Base-by-base conservation (phyloP, 768 basidiomycete genomes). In the Hericium coralloides region DNA sequence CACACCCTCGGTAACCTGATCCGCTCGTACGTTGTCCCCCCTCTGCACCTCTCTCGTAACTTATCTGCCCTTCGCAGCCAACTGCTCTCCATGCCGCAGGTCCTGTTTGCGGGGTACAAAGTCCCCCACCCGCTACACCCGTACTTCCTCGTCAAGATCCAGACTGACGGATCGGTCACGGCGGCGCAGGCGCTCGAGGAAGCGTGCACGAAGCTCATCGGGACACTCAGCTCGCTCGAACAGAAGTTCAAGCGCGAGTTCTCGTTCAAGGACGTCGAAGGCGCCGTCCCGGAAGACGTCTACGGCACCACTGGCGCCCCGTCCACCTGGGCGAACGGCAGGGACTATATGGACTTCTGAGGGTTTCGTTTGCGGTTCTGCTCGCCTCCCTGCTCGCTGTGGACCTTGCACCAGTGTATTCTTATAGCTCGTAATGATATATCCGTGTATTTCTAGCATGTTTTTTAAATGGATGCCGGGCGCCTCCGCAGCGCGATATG, bases 31-130 rank as follows among this genome's bases (percentile, higher is more conserved):
- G 85, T 79, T 12, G n/a, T 60, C 68, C 58, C 59, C 18, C 18
- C 17, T 49, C 47, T 52, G 14, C 10, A 47, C 6, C 9, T 39
- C 20, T 39, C 37, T 26, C 18, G 45, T 38, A n/a, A 38, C 41
- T 20, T 36, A 36, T 8, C 25, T 4, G 20, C 22, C 43, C 43
- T 3, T 2, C 43, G 22, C 68, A 97, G 95, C 3, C 93, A 99
- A 79, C 85, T 98, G 26, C 84, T 98, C 37, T 72, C 85, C 8
- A 88, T 89, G 81, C 87, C 91, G 6, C 78, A 85, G 62, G 84
- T 98, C 62, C 84, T 94, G 59, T 98, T 98, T 68, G 95, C 95
- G 1, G 97, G 97, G 1, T 98, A 98, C 84, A 93, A 95, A 74
- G 92, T 94, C 39, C 95, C 95, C 0, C 97, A 98, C 66, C 95